Conservation (phyloP, 2,329 filamentous ascomycete genomes). For the Colletotrichum tabaci region DNA sequence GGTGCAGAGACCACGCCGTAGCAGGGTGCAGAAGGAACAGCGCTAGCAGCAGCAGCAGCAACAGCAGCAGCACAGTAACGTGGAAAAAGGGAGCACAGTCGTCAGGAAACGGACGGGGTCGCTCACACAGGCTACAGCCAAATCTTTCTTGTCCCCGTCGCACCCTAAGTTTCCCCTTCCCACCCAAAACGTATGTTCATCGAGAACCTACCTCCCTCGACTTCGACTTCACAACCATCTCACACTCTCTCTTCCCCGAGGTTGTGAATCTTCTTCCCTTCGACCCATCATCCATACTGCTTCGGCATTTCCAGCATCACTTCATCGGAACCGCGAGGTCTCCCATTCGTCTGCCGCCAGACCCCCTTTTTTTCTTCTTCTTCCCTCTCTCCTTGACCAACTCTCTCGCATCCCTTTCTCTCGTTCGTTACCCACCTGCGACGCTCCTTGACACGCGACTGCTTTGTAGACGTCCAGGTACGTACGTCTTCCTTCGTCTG, state of each 20-base stretch:
- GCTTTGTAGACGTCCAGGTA: constrained; percentile 45
- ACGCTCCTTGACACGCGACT: constrained; percentile 56
- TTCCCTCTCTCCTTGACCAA: constrained; percentile 10
- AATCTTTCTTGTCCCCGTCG: constrained; percentile 39
- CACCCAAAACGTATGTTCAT: constrained; percentile 38
- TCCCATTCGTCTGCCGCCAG: constrained; percentile 29
- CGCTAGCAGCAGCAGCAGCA: no score
- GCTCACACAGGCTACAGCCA: constrained; percentile 19
- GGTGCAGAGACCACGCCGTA: constrained; percentile 7
- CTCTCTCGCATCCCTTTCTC: constrained; percentile 45
- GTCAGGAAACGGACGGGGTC: constrained; percentile 31
- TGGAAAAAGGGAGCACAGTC: constrained; percentile 24
- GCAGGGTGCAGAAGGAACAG: background rate
- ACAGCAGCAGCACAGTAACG: background rate
- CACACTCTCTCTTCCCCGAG: constrained; percentile 39
- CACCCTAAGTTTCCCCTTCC: constrained; percentile 45
- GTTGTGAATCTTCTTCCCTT: constrained; percentile 40
- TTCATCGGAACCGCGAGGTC: constrained; percentile 30
- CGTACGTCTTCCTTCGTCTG: constrained; percentile 35
- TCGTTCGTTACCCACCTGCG: constrained; percentile 46
- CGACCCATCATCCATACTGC: constrained; percentile 43
- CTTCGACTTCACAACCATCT: constrained; percentile 37
- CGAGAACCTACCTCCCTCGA: constrained; percentile 25
- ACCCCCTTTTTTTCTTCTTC: constrained; percentile 19
- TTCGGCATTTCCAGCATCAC: constrained; percentile 35